A percentile compares a stretch with the other conserved stretches of the same genome.
Conservation (phyloP, 2,329 filamentous ascomycete genomes). For the Diaporthe australafricana region DNA sequence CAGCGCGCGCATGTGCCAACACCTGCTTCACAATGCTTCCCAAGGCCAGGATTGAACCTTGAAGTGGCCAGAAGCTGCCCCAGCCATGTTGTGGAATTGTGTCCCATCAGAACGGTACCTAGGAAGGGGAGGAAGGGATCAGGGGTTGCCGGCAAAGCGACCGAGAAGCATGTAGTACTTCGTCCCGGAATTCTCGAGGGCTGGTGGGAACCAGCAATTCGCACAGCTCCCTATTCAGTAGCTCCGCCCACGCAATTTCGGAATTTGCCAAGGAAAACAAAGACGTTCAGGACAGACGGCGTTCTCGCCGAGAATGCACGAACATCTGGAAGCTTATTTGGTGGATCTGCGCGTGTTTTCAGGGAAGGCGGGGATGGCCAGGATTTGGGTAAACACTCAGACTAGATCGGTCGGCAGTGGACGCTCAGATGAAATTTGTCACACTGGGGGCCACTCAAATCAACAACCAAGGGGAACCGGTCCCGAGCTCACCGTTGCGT, state of each 20-base stretch:
- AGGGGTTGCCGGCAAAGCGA: neutral
- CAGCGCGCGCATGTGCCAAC: neutral
- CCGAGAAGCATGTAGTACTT: slow-evolving; percentile 1
- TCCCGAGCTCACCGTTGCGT: neutral
- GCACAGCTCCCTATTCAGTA: neutral
- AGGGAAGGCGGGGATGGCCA: neutral
- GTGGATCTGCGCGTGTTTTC: slow-evolving; percentile 12
- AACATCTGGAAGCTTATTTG: slow-evolving; percentile 5
- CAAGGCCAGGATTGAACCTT: slow-evolving; percentile 12
- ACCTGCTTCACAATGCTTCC: neutral
- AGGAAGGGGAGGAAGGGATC: neutral
- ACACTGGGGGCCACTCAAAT: too few species aligned
- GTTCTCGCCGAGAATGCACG: slow-evolving; percentile 18
- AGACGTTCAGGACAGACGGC: neutral
- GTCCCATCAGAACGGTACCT: slow-evolving; percentile 23
- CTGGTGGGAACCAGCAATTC: neutral
- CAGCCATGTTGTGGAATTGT: neutral
- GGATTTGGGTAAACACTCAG: neutral
- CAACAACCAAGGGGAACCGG: neutral
- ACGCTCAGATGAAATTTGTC: neutral
- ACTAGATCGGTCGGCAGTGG: neutral
- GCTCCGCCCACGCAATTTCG: neutral
- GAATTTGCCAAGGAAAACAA: neutral
- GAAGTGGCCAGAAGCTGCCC: neutral
- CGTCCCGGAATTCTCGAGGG: neutral